Base-by-base conservation (phyloP, 2,329 filamentous ascomycete genomes). In the Botrytis galanthina region DNA sequence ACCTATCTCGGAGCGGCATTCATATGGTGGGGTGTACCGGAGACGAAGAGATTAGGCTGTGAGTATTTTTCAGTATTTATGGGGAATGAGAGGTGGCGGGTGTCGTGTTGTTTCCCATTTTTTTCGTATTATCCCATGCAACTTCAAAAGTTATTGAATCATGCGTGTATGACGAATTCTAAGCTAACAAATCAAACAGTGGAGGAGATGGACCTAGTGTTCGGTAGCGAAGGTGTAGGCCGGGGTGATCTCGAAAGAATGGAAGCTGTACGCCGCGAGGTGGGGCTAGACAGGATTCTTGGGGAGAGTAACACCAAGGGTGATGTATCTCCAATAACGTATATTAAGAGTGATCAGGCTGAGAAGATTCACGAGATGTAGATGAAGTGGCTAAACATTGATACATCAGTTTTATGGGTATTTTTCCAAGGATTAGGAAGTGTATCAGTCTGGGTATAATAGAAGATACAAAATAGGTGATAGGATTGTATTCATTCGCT, bases 221-320 rank as follows among this genome's bases (percentile, higher is more conserved):
- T 93, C 77, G 90, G 90, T 20, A 88, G 87, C 4, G 87, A 89
- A 75, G 90, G 91, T n/a, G 86, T 88, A 4, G 91, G 91, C 0
- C 86, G 88, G 67, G 88, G 89, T 2, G 91, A 93, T 78, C 85
- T 87, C 71, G 89, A 92, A 82, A 87, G 91, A 42, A 93, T 93
- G 90, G 86, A 86, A n/a, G 88, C 91, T 80, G 92, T 94, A 78
- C 91, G 93, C 80, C 83, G 84, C 46, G 91, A 93, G 78, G 89
- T 94, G 75, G 92, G 92, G 0, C 83, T 93, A 71, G 82, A 84
- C 73, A 66, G 69, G 8, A n/a, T 78, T 10, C 69, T 77, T 29
- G 67, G 71, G 26, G 68, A 69, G 46, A 37, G 48, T 16, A 67
- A 63, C 20, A 59, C 39, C 8, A 63, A 63, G 20, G 70, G 66